Base-by-base conservation (phyloP, 495 filamentous ascomycete species). In the Cenococcum geophilum region DNA sequence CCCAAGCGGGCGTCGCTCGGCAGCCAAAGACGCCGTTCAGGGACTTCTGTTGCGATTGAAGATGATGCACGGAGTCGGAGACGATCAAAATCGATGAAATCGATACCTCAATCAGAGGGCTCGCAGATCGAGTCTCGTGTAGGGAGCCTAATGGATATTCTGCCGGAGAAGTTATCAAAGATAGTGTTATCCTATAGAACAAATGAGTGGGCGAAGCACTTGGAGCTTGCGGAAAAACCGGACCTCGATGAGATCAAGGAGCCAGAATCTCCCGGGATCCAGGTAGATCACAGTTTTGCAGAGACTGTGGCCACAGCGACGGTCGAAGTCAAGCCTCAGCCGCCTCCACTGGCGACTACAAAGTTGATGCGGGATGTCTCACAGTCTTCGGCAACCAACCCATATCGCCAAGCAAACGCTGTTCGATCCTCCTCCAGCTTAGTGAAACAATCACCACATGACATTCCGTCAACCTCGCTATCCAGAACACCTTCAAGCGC, bases 151-250 rank as follows among this genome's bases (percentile, higher is more conserved):
- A 78, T 75, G 57, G 76, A 76, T 1, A 76, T 77, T 32, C 74
- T 86, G 3, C 83, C 83, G 2, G 65, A 73, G 2, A 77, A 76
- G 20, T 53, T 85, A n/a, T 92, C 92, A 0, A 86, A 79, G 56
- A 78, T 96, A 11, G 84, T 90, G 0, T 77, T 88, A 68, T 88
- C 86, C 0, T 97, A 93, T 67, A 83, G 92, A 50, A 97, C 91
- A 5, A 95, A 96, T 65, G 92, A 97, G 75, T 97, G 92, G 92
- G 91, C 92, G 0, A 96, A 96, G 68, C 90, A 96, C 73, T 75
- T 95, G 20, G 82, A 84, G 32, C 74, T 79, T 45, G 92, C 92
- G 4, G 92, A 96, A 18, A 75, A 73, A 4, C 91, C 90, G 23
- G 85, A 88, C n/a, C 66, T 83, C 5, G 88, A 92, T 14, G 77